Base-by-base conservation (phyloP, 139 green algal species). In the Gonium pectorale region DNA sequence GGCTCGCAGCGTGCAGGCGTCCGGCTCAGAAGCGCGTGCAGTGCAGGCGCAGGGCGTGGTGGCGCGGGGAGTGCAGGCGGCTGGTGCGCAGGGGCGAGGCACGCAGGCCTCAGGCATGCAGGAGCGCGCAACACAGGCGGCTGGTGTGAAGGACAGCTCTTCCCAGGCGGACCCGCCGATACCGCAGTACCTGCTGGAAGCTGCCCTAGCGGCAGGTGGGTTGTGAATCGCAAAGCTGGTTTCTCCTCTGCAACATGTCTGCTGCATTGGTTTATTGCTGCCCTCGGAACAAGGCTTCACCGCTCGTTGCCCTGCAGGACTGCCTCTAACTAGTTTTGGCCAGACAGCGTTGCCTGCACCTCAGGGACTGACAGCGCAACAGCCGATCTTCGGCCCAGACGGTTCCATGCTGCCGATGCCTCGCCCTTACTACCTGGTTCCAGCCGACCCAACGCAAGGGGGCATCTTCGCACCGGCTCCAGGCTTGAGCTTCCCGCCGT, bases 141-240 rank as follows among this genome's bases (percentile, higher is more conserved):
- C 78, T 29, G 78, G 63, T 3, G 46, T 84, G 2, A 40, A 44
- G 78, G 62, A 84, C 43, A 67, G 52, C 43, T 59, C 44, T 22
- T 69, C 63, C 5, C 78, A 84, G 63, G 78, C 63, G 5, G 79
- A 75, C 64, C 79, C 79, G 15, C 64, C 79, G 37, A 35, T 46
- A 13, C 79, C 79, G 64, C 79, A 68, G 11, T 85, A 85, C 63
- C 66, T 85, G 49, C 64, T 85, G 64, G 64, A 85, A 35, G 63
- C 79, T 0, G 62, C 77, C 0, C 21, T 83, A 41, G 77, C 77
- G 0, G 59, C 77, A 74, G 77, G 77, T 83, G 31, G 1, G 69
- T 21, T 1, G 33, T n/a, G n/a, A n/a, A n/a, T n/a, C n/a, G n/a
- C n/a, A n/a, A n/a, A n/a, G n/a, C n/a, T n/a, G n/a, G n/a, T n/a